Base-by-base conservation (phyloP, 495 filamentous ascomycete species). In the Tetracladium setigerum region DNA sequence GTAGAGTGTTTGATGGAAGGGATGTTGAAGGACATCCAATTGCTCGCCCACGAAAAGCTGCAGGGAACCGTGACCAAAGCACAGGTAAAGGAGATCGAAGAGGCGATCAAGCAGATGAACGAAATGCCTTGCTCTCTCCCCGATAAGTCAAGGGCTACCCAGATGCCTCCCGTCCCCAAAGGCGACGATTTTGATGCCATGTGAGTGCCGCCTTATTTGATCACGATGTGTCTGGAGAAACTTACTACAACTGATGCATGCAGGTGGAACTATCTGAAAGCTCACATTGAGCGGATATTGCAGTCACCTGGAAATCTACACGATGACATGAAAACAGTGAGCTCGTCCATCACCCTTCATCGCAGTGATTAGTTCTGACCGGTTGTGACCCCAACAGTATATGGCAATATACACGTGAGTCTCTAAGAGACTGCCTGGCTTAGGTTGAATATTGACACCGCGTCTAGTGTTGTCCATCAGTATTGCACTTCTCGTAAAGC, bases 401-500 rank as follows among this genome's bases (percentile, higher is more conserved):
- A 95, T 98, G 92, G 87, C 84, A 35, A 81, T 97, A 46, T 98
- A 98, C 73, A 95, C 92, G 18, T 89, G 64, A 49, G 83, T 70
- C n/a, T 32, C 33, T n/a, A 9, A 8, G 17, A 13, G 9, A 39
- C 8, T 8, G n/a, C n/a, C n/a, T 8, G 16, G 37, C 17, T 39
- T 11, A 11, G 30, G 41, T 52, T 69, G 56, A 41, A 49, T 7
- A 40, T 36, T 34, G 37, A n/a, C n/a, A n/a, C n/a, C n/a, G n/a
- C n/a, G n/a, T n/a, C 36, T 52, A 90, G 86, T 14, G 89, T 90
- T 46, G 90, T 98, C 19, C 94, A 98, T 64, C 95, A 98, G 70
- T 98, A 97, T 62, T 98, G 92, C 67, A 97, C 94, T 45, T 95
- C 94, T 19, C 94, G 95, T 61, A 97, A 96, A 65, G 89, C 88